These are phyloP conservation scores for Choiromyces venosus DNA, from an alignment of 495 filamentous ascomycete genomes.

Conservation along the genomic window DNA sequence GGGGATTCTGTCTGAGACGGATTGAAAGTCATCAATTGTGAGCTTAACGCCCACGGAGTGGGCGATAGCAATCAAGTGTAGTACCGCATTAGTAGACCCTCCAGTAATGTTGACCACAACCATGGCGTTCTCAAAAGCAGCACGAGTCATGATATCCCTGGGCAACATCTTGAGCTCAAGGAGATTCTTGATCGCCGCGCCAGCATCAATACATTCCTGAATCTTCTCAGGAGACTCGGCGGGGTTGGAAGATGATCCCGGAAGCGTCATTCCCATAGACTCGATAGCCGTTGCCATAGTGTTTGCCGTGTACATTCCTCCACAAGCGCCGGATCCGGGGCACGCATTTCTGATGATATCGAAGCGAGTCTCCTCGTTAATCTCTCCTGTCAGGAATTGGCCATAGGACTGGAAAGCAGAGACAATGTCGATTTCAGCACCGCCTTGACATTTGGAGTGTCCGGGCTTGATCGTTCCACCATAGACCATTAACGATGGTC, in stretches of 20 bases:
- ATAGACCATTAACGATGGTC: slow-evolving; percentile 94
- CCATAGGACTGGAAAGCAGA: slow-evolving; percentile 98
- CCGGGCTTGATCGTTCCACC: slow-evolving; percentile 92
- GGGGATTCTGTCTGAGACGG: slow-evolving; percentile 81
- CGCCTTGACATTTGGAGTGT: slow-evolving; percentile 63
- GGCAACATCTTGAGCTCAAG: slow-evolving; percentile 85
- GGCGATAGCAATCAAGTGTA: slow-evolving; percentile 94
- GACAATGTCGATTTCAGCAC: slow-evolving; percentile 83
- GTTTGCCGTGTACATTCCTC: slow-evolving; percentile 99
- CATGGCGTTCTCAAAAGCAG: slow-evolving; percentile 97
- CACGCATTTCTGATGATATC: slow-evolving; percentile 95
- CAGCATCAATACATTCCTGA: slow-evolving; percentile 76
- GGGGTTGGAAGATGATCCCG: slow-evolving; percentile 87
- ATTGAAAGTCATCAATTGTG: slow-evolving; percentile 95
- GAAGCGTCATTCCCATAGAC: slow-evolving; percentile 89
- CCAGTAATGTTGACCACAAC: slow-evolving; percentile 89
- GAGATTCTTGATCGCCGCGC: slow-evolving; percentile 78
- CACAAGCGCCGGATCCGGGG: slow-evolving; percentile 87
- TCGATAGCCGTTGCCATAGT: slow-evolving; percentile 98
- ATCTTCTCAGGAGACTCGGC: slow-evolving; percentile 82
- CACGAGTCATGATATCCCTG: slow-evolving; percentile 79
- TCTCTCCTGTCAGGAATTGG: slow-evolving; percentile 85
- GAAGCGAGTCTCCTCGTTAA: slow-evolving; percentile 80
- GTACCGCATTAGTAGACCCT: slow-evolving; percentile 93
- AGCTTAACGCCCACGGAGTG: slow-evolving; percentile 89